A percentile compares a stretch with the other conserved stretches of the same genome.
These are phyloP conservation scores for Corylus heterophylla DNA, from an alignment of 306 rosid genomes.

Conservation along the genomic window DNA sequence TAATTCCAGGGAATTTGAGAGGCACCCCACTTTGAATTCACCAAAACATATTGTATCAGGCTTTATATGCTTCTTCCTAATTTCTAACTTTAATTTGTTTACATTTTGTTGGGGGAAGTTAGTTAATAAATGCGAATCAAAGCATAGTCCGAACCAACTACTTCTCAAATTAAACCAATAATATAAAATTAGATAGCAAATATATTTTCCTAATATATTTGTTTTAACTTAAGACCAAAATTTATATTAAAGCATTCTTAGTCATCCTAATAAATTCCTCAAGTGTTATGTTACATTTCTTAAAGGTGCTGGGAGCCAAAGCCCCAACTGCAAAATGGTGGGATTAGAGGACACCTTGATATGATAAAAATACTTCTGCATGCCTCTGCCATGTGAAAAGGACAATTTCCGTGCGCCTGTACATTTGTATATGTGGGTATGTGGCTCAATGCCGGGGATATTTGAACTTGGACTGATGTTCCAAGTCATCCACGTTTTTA, in stretches of 20 bases:
- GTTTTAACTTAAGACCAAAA: too few species aligned
- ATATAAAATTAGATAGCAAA: too few species aligned
- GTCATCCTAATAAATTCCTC: too few species aligned
- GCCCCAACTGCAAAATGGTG: background rate
- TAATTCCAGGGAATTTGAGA: background rate
- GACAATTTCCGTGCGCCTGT: background rate
- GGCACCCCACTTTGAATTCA: background rate
- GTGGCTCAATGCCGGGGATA: constrained; percentile 44
- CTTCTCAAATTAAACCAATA: too few species aligned
- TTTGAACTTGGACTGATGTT: constrained; percentile 52
- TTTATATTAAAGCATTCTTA: too few species aligned
- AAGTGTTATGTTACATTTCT: too few species aligned
- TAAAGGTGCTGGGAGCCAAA: too few species aligned
- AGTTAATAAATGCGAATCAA: too few species aligned
- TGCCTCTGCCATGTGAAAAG: background rate
- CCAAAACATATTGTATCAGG: background rate
- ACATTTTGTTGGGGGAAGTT: background rate
- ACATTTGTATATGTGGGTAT: background rate
- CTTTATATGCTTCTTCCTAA: background rate
- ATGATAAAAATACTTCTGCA: background rate
- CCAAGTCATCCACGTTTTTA: constrained; percentile 32
- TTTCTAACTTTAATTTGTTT: background rate
- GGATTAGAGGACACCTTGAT: background rate
- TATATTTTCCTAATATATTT: too few species aligned
- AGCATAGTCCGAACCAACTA: too few species aligned